Evolutionary conservation across 2,329 filamentous ascomycete species (phyloP).

Genomic region (Cladophialophora psammophila): DNA sequence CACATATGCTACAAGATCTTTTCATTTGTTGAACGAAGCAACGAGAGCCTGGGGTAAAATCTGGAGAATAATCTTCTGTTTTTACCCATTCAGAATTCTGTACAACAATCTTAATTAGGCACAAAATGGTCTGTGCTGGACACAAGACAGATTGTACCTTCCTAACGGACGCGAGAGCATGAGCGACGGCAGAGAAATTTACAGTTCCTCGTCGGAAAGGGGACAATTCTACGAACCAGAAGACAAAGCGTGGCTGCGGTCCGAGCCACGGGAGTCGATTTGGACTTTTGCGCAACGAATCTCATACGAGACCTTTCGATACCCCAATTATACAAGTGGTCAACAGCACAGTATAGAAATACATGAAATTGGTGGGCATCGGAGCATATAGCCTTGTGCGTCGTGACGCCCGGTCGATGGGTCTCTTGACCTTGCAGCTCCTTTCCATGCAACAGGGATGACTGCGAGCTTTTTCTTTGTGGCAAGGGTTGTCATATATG

Average conservation of each 20-base stretch:
- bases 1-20: slow-evolving; percentile 10
- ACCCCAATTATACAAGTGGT: not conserved
- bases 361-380: not conserved
- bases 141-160: slow-evolving; percentile 5
- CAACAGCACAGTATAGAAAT: slow-evolving; percentile 2
- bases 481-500: not conserved
- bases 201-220: not conserved
- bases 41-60: slow-evolving; percentile 3
- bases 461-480: not conserved
- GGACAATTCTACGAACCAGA: not conserved
- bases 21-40: slow-evolving; percentile 22
- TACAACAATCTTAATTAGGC: slow-evolving; percentile 13
- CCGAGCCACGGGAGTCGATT: not conserved
- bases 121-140: slow-evolving; percentile 12
- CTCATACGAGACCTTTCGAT: not conserved
- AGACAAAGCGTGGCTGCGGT: not conserved
- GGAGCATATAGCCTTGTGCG: not conserved
- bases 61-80: not conserved
- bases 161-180: slow-evolving; percentile 1
- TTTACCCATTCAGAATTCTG: slow-evolving; percentile 4
- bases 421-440: not conserved
- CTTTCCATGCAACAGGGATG: not conserved
- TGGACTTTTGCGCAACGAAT: not conserved
- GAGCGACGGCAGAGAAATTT: not conserved
- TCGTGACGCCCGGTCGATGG: not conserved